These are phyloP conservation scores for Aspergillus olivimuriae DNA, from an alignment of 495 filamentous ascomycete species.

Conservation along the genomic window DNA sequence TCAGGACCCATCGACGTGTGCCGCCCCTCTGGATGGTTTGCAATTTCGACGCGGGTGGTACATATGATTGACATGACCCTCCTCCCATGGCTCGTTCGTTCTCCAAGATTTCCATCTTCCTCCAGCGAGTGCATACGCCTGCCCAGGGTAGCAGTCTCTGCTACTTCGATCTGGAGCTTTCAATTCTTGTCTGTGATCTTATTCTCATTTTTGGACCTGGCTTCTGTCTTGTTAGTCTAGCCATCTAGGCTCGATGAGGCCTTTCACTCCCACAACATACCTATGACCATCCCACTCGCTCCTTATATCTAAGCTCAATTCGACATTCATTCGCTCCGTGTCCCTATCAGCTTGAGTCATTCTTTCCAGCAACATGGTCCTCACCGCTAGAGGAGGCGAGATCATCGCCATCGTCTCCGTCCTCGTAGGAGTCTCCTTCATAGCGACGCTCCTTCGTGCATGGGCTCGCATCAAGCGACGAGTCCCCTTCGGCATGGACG, in stretches of 20 bases:
- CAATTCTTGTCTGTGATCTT: too few species aligned
- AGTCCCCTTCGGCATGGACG: slow-evolving; percentile 34
- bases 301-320: not conserved
- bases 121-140: slow-evolving; percentile 1
- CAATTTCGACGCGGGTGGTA: not conserved
- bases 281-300: slow-evolving; percentile 3
- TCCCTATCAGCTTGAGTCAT: too few species aligned
- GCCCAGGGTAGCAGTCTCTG: not conserved
- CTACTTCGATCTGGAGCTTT: not conserved
- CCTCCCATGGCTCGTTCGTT: not conserved
- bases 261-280: too few species aligned
- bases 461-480: slow-evolving; percentile 31
- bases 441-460: slow-evolving; percentile 33
- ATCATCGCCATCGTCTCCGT: slow-evolving; percentile 34
- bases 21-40: not conserved
- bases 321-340: not conserved
- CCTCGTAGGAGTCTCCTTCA: slow-evolving; percentile 29
- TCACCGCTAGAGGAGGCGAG: slow-evolving; percentile 22
- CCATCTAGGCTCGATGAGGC: too few species aligned
- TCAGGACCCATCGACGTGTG: not conserved
- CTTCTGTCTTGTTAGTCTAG: too few species aligned
- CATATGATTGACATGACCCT: slow-evolving; percentile 1
- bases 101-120: slow-evolving; percentile 9
- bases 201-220: too few species aligned
- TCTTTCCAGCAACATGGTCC: slow-evolving; percentile 19